Evolutionary conservation across 1,284 basidiomycete genomes (phyloP), one percentile per base, ranked within the genome.

Genomic region (Boletus austroedulis): DNA sequence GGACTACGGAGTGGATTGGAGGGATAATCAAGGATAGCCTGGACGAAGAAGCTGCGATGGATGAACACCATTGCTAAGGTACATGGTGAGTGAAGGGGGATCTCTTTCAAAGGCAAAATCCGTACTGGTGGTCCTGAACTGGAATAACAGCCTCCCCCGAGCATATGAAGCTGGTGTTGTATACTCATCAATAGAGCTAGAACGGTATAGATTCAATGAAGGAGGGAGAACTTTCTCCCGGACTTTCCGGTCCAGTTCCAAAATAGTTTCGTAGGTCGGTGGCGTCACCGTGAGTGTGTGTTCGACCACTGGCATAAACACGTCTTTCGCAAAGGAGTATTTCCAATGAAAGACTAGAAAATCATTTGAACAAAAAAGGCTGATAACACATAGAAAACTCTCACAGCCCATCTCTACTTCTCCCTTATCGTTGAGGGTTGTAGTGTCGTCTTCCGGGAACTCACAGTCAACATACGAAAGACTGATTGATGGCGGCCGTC

Each of bases 1-100:
- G 82, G 81, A 63, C 84, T 85, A 43, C 82, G 77, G 21, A 86
- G 73, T 17, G 84, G 84, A 62, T 86, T 85, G 14, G 73, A 72
- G 36, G 84, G 85, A 64, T 81, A 78, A 62, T 86, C 83, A 17
- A 83, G 72, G 77, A 86, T 79, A 2, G 85, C 82, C 59, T 83
- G 82, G 0, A 82, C 81, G 61, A 86, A 86, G 72, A 82, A 86
- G 59, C 80, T 83, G 53, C 84, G 76, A 63, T 86, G 83, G 34
- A 85, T 75, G 63, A 80, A 82, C 14, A 85, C 62, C 56, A 85
- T 73, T 26, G 78, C 83, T 85, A 50, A 31, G 53, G 40, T 4
- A 15, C 17, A 4, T 31, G 17, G 19, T 72, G 23, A 70, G 62
- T 46, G 11, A 19, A 56, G 36, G 23, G 31, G 48, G 31, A n/a